Conservation (phyloP, 192 early-diverging fungal genomes). For the Umbelopsis isabellina region DNA sequence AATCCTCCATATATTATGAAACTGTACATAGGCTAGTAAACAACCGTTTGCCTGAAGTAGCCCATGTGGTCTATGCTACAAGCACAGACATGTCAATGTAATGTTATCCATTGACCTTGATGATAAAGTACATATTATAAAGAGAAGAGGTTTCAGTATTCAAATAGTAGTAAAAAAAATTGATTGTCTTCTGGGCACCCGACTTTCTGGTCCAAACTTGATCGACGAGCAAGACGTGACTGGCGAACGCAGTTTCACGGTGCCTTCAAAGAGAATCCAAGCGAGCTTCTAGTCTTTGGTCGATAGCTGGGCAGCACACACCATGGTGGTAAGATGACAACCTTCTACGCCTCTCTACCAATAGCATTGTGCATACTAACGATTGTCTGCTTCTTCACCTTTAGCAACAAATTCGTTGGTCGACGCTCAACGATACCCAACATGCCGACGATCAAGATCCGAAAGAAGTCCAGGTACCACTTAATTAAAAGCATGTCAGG, state of each 20-base stretch:
- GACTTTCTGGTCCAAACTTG: no score
- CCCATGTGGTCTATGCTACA: no score
- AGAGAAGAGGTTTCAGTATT: no score
- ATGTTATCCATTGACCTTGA: no score
- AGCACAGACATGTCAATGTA: no score
- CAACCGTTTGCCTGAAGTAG: no score
- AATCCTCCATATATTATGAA: no score
- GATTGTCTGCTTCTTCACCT: not conserved
- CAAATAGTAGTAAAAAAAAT: no score
- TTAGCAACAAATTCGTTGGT: constrained; percentile 33
- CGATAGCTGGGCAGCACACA: not conserved
- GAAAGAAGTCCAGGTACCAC: constrained; percentile 35
- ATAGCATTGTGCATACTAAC: not conserved
- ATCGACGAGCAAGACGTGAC: not conserved
- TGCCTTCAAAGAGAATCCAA: not conserved
- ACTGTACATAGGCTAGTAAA: no score
- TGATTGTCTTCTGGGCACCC: no score
- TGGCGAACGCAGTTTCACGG: not conserved
- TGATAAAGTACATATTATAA: no score
- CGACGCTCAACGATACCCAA: constrained; percentile 29
- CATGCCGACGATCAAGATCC: constrained; percentile 29
- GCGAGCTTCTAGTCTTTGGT: not conserved
- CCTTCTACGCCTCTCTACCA: no score
- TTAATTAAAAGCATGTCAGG: not conserved
- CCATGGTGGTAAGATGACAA: constrained; percentile 13